These are phyloP conservation scores for Porphyrellus cyaneotinctus DNA, from an alignment of 768 basidiomycete genomes.

Conservation along the genomic window DNA sequence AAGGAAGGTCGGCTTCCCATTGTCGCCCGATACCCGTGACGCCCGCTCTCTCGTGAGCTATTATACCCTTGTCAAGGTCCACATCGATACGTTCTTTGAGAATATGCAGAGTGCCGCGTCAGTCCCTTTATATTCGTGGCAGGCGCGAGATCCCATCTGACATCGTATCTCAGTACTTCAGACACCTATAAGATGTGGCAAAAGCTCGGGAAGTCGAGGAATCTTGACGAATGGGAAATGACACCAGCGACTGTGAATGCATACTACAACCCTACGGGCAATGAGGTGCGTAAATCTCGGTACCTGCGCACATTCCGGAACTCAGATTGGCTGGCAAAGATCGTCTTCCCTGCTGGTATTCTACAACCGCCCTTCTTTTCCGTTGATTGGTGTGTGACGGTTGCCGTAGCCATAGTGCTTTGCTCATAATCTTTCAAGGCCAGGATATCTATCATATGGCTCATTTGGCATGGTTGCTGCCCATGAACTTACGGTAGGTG, in stretches of 20 bases:
- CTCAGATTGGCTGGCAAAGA: slow-evolving; percentile 39
- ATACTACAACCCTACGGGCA: slow-evolving; percentile 82
- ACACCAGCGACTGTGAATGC: slow-evolving; percentile 83
- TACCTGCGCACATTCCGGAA: not conserved
- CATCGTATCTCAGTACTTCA: slow-evolving; percentile 39
- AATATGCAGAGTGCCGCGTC: slow-evolving; percentile 70
- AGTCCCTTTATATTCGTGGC: slow-evolving; percentile 3
- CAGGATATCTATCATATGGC: slow-evolving; percentile 85
- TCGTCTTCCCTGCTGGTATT: slow-evolving; percentile 96
- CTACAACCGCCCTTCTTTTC: slow-evolving; percentile 90
- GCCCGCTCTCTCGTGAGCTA: slow-evolving; percentile 67
- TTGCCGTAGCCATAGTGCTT: not conserved
- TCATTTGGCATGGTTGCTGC: slow-evolving; percentile 90
- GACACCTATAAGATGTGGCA: slow-evolving; percentile 70
- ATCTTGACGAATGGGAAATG: slow-evolving; percentile 84
- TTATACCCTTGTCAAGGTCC: slow-evolving; percentile 66
- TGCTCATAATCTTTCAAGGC: slow-evolving; percentile 48
- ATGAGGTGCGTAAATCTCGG: slow-evolving; percentile 53
- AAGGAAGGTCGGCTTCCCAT: slow-evolving; percentile 91
- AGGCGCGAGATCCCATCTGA: slow-evolving; percentile 4
- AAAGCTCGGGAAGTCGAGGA: slow-evolving; percentile 64
- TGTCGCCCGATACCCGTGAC: slow-evolving; percentile 76
- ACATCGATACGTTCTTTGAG: slow-evolving; percentile 72
- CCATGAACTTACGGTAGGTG: slow-evolving; percentile 81
- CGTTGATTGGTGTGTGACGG: slow-evolving; percentile 55